Evolutionary conservation across 2,329 filamentous ascomycete species (phyloP).

Genomic region (Diplodia mutila): DNA sequence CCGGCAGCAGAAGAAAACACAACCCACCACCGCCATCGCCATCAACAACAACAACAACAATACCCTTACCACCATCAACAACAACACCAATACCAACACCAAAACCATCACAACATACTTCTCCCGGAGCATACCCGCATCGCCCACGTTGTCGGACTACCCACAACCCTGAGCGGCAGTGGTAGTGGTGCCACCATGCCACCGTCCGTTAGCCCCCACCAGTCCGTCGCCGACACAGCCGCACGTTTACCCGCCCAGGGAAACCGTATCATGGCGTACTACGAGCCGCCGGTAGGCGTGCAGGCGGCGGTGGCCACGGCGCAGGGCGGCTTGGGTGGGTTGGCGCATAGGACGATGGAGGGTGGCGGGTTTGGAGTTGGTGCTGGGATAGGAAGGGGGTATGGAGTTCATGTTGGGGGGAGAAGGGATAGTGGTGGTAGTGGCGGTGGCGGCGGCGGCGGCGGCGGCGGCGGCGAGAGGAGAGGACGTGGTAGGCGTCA

Average conservation of each 20-base stretch:
- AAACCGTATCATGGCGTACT: constrained; percentile 1
- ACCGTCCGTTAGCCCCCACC: not conserved
- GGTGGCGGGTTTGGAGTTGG: not conserved
- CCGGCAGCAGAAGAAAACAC: not conserved
- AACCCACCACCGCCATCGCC: not conserved
- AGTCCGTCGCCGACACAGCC: not conserved
- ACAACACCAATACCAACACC: not conserved
- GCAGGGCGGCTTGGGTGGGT: not conserved
- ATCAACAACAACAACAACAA: not conserved
- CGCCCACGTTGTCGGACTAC: constrained; percentile 6
- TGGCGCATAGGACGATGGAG: not conserved
- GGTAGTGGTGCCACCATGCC: constrained; percentile 29
- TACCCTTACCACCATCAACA: not conserved
- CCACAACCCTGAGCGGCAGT: not conserved
- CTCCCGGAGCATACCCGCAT: not conserved
- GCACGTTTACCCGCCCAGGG: not conserved
- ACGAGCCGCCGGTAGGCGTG: not conserved
- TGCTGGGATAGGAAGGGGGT: not conserved
- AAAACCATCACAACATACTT: not conserved
- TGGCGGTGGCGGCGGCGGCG: not conserved
- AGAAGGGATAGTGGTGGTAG: not conserved
- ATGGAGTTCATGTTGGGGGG: not conserved
- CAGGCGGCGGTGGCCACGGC: not conserved
- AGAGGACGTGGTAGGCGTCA: not conserved
- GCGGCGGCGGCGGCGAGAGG: not conserved